Evolutionary conservation across 2,329 filamentous ascomycete genomes (phyloP).

Genomic region (Ceratocystis diversiconidia): DNA sequence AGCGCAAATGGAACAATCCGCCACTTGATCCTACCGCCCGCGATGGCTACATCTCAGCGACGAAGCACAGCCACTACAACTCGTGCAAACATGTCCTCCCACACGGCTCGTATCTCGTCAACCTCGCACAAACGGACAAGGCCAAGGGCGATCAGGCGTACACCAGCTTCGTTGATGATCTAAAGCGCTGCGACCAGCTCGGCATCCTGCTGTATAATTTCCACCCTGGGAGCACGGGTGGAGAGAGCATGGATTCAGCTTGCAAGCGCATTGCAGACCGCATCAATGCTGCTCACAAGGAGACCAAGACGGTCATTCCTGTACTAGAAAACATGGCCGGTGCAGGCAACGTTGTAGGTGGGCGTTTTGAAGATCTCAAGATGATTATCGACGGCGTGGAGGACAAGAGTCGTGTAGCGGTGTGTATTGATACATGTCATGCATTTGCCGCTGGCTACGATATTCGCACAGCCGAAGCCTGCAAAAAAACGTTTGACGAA

Average conservation of each 20-base stretch:
- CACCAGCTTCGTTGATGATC: constrained; percentile 70
- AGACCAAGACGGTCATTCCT: constrained; percentile 62
- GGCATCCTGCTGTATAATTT: constrained; percentile 95
- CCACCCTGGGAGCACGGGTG: constrained; percentile 72
- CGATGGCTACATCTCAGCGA: constrained; percentile 54
- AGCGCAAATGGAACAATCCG: constrained; percentile 86
- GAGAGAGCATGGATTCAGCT: constrained; percentile 50
- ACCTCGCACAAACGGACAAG: constrained; percentile 72
- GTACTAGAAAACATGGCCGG: constrained; percentile 95
- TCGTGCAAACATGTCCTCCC: constrained; percentile 63
- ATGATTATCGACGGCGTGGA: constrained; percentile 70
- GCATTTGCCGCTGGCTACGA: constrained; percentile 92
- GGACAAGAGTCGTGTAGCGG: constrained; percentile 71
- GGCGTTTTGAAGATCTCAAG: constrained; percentile 69
- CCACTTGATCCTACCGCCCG: constrained; percentile 54
- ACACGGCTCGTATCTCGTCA: constrained; percentile 92
- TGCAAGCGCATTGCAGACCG: constrained; percentile 66
- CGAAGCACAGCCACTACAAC: constrained; percentile 57
- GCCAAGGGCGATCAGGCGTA: constrained; percentile 78
- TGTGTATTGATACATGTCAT: constrained; percentile 95
- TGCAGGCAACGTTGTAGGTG: constrained; percentile 73
- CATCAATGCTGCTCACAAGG: constrained; percentile 67
- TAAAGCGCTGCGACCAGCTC: constrained; percentile 68
- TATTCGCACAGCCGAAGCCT: constrained; percentile 59
- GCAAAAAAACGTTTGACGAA: constrained; percentile 54